Evolutionary conservation across 768 basidiomycete genomes (phyloP), one percentile per base, ranked within the genome.

Genomic region (Agaricus sinodeliciosus): DNA sequence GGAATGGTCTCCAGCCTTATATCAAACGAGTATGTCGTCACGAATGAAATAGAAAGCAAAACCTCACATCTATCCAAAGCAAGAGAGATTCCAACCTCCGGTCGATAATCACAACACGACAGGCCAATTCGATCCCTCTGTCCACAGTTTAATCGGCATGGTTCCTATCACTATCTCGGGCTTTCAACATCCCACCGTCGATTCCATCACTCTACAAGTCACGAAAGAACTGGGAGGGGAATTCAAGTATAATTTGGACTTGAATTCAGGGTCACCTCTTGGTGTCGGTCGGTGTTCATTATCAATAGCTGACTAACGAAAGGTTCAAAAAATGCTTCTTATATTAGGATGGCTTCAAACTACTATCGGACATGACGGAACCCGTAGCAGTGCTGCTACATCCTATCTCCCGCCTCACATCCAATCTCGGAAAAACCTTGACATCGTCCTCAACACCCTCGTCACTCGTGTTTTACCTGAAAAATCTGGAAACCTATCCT

Each of bases 101-200:
- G 62, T 65, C 35, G 60, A 64, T 51, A 58, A 61, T 19, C 69
- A 68, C 55, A 59, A 68, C 43, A 64, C 62, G 27, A 53, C 61
- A 2, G 69, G 67, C 9, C 58, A 71, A 56, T 63, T 64, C 40
- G 55, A 64, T 45, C 72, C 72, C 8, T 40, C 58, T 3, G 51
- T 67, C 16, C 71, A 72, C 53, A 61, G 63, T 34, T 46, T 48
- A 11, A 42, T 45, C 35, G 69, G 72, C 12, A 54, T 62, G 9
- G 63, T 51, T 44, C 48, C 56, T 25, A 60, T 67, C 39, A 63
- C 46, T 15, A 55, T 71, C 39, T 54, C 64, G n/a, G 63, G 66
- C 1, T 61, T 53, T 49, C 55, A 56, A 0, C 45, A 51, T 15
- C 27, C 63, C 3, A 62, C 64, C 19, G 66, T 70, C 51, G 52